A percentile compares a stretch with the other conserved stretches of the same genome.
Evolutionary conservation across 345 rosid species (phyloP).

Genomic region (Eucalyptus marginata): DNA sequence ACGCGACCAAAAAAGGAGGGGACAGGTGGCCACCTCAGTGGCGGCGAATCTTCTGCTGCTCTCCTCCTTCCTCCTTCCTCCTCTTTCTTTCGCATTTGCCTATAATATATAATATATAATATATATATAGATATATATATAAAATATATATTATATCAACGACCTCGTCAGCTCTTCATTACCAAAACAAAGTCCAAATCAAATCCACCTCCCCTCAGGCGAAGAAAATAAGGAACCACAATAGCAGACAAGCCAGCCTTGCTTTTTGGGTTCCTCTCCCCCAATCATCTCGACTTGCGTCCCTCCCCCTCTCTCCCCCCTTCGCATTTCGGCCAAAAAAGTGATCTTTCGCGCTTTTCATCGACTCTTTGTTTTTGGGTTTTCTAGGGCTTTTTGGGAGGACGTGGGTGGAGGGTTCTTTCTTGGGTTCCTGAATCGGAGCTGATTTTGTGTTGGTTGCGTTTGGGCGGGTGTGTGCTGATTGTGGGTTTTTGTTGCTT

Average conservation of each 20-base stretch:
- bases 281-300: not conserved
- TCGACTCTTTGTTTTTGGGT: not conserved
- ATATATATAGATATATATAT: too few relatives aligned
- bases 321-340: not conserved
- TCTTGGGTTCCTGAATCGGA: not conserved
- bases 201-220: not conserved
- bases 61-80: too few relatives aligned
- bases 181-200: not conserved
- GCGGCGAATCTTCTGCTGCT: not conserved
- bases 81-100: not conserved
- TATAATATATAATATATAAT: too few relatives aligned
- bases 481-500: not conserved
- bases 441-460: not conserved
- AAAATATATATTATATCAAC: not conserved
- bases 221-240: not conserved
- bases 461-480: not conserved
- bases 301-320: not conserved
- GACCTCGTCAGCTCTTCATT: not conserved
- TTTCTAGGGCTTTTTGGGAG: not conserved
- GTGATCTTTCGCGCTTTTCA: not conserved
- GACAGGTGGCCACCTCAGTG: not conserved
- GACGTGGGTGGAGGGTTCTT: not conserved
- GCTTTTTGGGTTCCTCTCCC: too few relatives aligned
- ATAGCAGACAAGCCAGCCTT: too few relatives aligned
- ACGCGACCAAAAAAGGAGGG: not conserved